Evolutionary conservation across 2,329 filamentous ascomycete species (phyloP), one percentile per base, ranked within the genome.

Genomic region (Xylariaceae sp.): DNA sequence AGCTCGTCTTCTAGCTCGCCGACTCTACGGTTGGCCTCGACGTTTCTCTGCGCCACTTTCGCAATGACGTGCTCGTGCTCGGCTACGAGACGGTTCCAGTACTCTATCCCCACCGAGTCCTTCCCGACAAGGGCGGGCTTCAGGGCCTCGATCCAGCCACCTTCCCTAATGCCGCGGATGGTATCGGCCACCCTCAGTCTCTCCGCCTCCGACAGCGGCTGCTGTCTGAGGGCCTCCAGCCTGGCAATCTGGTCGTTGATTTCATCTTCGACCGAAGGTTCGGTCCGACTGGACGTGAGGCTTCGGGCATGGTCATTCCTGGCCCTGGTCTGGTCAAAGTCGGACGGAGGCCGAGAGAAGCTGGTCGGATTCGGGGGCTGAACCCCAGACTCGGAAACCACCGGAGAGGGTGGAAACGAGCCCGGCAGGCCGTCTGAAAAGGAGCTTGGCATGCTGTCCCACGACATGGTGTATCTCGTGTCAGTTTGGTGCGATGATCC

Each of bases 81-180:
- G 4, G 39, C 40, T 3, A 41, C 48, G 12, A 57, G 38, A 5
- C 50, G 50, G 31, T 56, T 55, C 29, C 54, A 56, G 27, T 40
- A 44, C 4, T 43, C 44, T 2, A 55, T 50, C 3, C 52, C 50
- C 4, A 51, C 49, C 2, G 29, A 9, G 2, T 36, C 33, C 24
- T 49, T 32, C 1, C 49, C 50, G 0, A 32, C 41, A 1, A 53
- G 38, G 12, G 43, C 4, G 4, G 21, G 4, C 16, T 50, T 54
- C 2, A 49, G 17, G 16, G 36, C 39, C 4, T 50, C 44, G 8
- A 56, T 41, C 52, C 51, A 56, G 3, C 29, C 39, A 2, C 47
- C 44, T 11, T 34, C 37, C 13, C 43, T 36, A 4, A 51, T 14
- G 7, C 31, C 13, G 9, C 40, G 41, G 1, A 47, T 43, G 12